Base-by-base conservation (phyloP, 1,284 basidiomycete species). In the Coniophora puteana region DNA sequence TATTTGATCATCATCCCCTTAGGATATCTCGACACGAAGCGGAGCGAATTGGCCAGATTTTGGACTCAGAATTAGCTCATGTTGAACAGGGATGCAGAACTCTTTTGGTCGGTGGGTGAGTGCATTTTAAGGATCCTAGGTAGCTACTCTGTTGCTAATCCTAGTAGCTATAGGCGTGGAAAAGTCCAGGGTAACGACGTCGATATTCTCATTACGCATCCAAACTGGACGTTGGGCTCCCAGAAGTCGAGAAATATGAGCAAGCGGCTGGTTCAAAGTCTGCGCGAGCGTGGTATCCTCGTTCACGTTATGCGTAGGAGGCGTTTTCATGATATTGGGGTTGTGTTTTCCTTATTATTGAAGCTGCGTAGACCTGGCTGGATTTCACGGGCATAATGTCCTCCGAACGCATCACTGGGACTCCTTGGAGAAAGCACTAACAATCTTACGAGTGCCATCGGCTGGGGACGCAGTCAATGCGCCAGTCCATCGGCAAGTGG, bases 181-280 rank as follows among this genome's bases (percentile, higher is more conserved):
- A 91, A 91, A 57, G 53, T 56, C 0, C 61, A 74, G 41, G 84
- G 80, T 54, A 87, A 82, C 48, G 89, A 91, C 53, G 77, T 89
- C 18, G 89, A 92, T 52, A 82, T 92, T 41, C 72, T 92, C 5
- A 81, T 89, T 51, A 84, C 81, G 17, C 84, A 89, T 55, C 66
- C 72, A 1, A 68, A 81, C 45, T 52, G 64, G 40, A 48, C 59
- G 33, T 57, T 51, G 5, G 71, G 69, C 26, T 55, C 58, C 6
- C 60, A 63, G 6, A 66, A 70, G 27, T 65, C 77, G 4, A 73
- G 69, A 44, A 72, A 68, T 3, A 61, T 86, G 2, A 73, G 75
- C 48, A 63, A 68, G 40, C 66, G 55, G 37, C 58, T 85, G 3
- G 66, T 83, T 7, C 66, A 68, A 36, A 66, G 67, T 30, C 66